Conservation (phyloP, 2,329 filamentous ascomycete genomes). For the Colletotrichum cereale region DNA sequence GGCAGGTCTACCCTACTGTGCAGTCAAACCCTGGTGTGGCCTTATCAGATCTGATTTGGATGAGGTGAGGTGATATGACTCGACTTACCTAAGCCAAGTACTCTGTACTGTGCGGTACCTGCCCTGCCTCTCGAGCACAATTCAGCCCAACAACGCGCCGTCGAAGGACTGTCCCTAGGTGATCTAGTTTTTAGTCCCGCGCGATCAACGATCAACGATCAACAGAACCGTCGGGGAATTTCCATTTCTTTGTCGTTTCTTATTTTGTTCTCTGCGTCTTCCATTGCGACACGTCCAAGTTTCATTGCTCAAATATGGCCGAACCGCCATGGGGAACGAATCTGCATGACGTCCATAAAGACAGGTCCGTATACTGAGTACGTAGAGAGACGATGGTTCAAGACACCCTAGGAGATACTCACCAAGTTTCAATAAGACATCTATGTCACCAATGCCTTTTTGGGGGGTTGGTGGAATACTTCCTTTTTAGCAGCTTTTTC, state of each 20-base stretch:
- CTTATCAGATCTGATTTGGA: neutral
- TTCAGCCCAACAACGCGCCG: constrained; percentile 28
- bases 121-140: constrained; percentile 17
- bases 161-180: constrained; percentile 30
- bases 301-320: neutral
- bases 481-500: constrained; percentile 14
- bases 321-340: neutral
- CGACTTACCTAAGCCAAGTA: neutral
- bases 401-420: neutral
- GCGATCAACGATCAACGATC: constrained; percentile 38
- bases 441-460: constrained; percentile 14
- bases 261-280: neutral
- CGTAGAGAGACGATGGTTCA: too few species aligned
- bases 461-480: constrained; percentile 7
- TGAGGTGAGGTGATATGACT: neutral
- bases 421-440: constrained; percentile 29
- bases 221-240: constrained; percentile 32
- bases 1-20: neutral
- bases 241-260: constrained; percentile 28
- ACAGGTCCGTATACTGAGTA: too few species aligned
- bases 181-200: constrained; percentile 22
- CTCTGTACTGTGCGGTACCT: constrained; percentile 17
- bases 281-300: neutral
- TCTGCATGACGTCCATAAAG: neutral
- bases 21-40: neutral